phyloP scores from a whole-genome alignment of 2,329 filamentous ascomycete species.

The Calonectria pseudoreteaudii region DNA sequence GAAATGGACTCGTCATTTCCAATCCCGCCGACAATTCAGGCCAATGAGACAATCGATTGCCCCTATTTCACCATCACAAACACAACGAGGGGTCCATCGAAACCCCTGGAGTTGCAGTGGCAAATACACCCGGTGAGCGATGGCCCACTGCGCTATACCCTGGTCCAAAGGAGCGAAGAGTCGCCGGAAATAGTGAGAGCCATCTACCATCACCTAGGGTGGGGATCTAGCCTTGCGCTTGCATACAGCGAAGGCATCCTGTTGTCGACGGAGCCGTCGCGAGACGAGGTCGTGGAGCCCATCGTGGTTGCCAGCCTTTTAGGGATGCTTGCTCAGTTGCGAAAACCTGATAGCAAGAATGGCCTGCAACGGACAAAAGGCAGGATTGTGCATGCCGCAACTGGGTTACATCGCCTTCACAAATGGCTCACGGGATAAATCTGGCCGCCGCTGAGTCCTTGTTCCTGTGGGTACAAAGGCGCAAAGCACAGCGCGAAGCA shows the following conservation, averaged over 20 bases:
- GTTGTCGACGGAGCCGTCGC: not conserved
- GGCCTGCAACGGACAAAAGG: not conserved
- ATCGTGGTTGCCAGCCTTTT: not conserved
- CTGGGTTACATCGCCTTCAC: not conserved
- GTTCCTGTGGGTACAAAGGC: not conserved
- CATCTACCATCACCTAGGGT: constrained; percentile 1
- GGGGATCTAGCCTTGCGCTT: not conserved
- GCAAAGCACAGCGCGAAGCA: not conserved
- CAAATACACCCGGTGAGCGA: not conserved
- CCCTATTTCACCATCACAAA: not conserved
- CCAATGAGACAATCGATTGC: not conserved
- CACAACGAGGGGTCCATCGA: not conserved
- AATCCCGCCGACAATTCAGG: not conserved
- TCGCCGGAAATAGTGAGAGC: not conserved
- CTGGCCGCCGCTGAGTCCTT: not conserved
- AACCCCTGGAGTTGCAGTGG: not conserved
- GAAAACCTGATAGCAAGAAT: not conserved
- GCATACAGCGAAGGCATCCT: not conserved
- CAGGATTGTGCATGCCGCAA: not conserved
- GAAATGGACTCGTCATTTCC: not conserved
- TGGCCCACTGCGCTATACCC: not conserved
- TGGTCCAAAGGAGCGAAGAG: not conserved
- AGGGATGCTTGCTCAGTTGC: not conserved
- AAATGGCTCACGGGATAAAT: not conserved
- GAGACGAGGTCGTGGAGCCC: not conserved